phyloP scores from a whole-genome alignment of 1,284 basidiomycete genomes.

The Cutaneotrichosporon sp. region DNA sequence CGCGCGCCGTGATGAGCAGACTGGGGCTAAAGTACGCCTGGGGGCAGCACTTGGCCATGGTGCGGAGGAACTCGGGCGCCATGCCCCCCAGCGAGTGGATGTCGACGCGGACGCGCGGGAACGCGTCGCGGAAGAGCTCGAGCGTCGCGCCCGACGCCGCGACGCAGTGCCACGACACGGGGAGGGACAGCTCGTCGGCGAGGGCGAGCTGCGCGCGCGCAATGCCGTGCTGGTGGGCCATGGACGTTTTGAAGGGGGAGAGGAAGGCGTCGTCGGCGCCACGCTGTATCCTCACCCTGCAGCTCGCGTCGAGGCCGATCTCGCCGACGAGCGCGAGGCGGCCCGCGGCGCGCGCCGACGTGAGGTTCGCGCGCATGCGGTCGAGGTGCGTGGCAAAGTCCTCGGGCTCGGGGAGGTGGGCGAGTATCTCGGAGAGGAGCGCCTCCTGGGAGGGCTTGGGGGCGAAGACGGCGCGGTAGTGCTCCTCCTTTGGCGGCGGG shows the following conservation, averaged over 20 bases:
- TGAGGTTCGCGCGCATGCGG: conserved; percentile 30
- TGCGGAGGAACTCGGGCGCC: conserved; percentile 13
- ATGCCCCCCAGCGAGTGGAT: conserved; percentile 52
- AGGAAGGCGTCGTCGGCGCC: conserved; percentile 25
- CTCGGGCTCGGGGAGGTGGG: conserved; percentile 45
- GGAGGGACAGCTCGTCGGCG: conserved; percentile 51
- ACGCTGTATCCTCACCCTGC: conserved; percentile 22
- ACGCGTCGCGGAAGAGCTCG: conserved; percentile 45
- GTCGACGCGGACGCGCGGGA: conserved; percentile 49
- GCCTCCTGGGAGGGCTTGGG: conserved; percentile 27
- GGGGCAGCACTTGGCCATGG: conserved; percentile 36
- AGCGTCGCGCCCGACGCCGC: conserved; percentile 52
- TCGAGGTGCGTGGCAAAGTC: conserved; percentile 34
- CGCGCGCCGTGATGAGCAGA: conserved; percentile 53
- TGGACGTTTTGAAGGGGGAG: conserved; percentile 51
- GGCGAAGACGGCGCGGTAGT: conserved; percentile 52
- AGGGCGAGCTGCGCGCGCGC: conserved; percentile 52
- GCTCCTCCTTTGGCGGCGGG: conserved; percentile 39
- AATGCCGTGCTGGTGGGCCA: conserved; percentile 53
- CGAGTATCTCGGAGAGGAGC: conserved; percentile 33
- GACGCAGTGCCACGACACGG: conserved; percentile 55
- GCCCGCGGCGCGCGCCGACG: conserved; percentile 21
- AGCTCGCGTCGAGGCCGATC: conserved; percentile 55
- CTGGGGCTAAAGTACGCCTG: conserved; percentile 56
- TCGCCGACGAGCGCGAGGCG: conserved; percentile 54